Evolutionary conservation across 306 rosid species (phyloP).

Genomic region (Argentina anserina): DNA sequence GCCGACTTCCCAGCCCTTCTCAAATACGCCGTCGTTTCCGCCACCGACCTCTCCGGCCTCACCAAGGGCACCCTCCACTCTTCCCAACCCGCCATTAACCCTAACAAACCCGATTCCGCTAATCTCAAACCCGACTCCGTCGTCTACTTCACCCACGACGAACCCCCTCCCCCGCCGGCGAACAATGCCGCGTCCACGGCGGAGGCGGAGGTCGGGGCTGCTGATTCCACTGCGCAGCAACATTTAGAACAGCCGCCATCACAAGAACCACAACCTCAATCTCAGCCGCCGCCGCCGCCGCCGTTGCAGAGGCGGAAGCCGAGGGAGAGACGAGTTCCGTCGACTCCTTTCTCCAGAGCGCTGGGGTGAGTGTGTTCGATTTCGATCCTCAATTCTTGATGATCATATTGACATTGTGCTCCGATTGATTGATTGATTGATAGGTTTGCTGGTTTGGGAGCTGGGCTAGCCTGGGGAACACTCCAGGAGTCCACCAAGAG

Average conservation of each 20-base stretch:
- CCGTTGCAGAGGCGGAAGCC: constrained; percentile 34
- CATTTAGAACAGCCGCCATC: not conserved
- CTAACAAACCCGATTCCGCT: constrained; percentile 22
- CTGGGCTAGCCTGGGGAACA: constrained; percentile 96
- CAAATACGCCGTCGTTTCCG: constrained; percentile 51
- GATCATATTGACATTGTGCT: not conserved
- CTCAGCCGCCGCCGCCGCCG: constrained; percentile 1
- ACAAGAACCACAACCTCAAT: not conserved
- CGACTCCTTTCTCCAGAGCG: constrained; percentile 53
- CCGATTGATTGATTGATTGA: not conserved
- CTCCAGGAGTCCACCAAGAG: constrained; percentile 87
- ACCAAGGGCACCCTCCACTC: constrained; percentile 53
- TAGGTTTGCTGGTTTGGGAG: constrained; percentile 91
- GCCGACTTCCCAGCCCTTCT: constrained; percentile 42
- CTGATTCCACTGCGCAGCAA: not conserved
- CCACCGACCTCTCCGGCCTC: constrained; percentile 74
- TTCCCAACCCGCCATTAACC: constrained; percentile 26
- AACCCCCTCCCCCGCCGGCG: not conserved
- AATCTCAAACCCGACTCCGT: constrained; percentile 32
- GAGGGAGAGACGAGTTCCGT: constrained; percentile 55
- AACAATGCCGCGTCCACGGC: not conserved
- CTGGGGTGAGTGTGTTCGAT: constrained; percentile 39
- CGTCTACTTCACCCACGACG: constrained; percentile 37
- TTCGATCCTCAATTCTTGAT: too few species aligned
- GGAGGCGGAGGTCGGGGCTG: not conserved